Percentiles rank a stretch among this genome's conserved stretches.
Evolutionary conservation across 257 asterid genomes (phyloP).

Genomic region (Galeopsis tetrahit): DNA sequence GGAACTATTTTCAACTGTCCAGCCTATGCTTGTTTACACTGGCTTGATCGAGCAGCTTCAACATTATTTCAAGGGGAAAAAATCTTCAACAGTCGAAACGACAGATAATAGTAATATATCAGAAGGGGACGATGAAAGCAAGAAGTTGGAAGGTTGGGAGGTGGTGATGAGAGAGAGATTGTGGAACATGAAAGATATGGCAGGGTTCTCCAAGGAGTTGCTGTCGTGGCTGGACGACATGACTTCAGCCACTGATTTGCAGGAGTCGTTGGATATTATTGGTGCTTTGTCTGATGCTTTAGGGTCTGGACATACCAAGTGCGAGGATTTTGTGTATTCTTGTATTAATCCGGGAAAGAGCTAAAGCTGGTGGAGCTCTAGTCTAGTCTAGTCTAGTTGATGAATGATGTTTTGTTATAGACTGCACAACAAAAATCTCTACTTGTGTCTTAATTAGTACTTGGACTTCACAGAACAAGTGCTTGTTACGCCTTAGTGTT

Average conservation of each 20-base stretch:
- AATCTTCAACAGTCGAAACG: slow-evolving; percentile 38
- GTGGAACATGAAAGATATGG: slow-evolving; percentile 77
- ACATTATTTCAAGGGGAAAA: slow-evolving; percentile 68
- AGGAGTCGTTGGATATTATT: slow-evolving; percentile 83
- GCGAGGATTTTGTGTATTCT: slow-evolving; percentile 85
- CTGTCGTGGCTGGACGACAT: slow-evolving; percentile 87
- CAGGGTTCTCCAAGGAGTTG: slow-evolving; percentile 84
- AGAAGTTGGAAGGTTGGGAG: slow-evolving; percentile 84
- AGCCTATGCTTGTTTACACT: slow-evolving; percentile 91
- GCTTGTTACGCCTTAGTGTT: not conserved
- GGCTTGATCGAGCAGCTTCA: slow-evolving; percentile 98
- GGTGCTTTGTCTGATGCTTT: slow-evolving; percentile 78
- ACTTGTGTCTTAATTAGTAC: not conserved
- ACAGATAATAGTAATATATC: slow-evolving; percentile 38
- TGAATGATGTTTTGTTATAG: not conserved
- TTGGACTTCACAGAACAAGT: not conserved
- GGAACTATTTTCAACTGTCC: slow-evolving; percentile 67
- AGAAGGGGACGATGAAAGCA: slow-evolving; percentile 59
- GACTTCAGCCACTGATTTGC: slow-evolving; percentile 69
- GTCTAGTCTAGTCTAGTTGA: too few species aligned
- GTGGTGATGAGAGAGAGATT: slow-evolving; percentile 75
- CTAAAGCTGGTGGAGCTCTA: slow-evolving; percentile 21
- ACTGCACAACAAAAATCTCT: not conserved
- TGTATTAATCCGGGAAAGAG: slow-evolving; percentile 68
- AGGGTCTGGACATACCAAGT: slow-evolving; percentile 52